These are phyloP conservation scores for Tubosaeta sp. DNA, from an alignment of 768 basidiomycete genomes.

Conservation along the genomic window DNA sequence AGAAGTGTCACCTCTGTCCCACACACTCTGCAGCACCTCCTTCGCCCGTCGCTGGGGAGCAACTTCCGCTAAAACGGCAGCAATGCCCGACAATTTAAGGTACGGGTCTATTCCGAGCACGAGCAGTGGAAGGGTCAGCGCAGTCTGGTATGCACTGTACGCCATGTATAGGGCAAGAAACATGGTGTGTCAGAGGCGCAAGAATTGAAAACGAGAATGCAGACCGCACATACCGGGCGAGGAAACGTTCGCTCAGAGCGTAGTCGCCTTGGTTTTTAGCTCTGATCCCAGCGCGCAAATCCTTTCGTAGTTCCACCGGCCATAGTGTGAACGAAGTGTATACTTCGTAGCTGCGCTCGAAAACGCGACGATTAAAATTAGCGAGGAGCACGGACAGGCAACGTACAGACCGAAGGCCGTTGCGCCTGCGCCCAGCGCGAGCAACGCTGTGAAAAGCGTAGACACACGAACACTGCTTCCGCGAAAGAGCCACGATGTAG, in stretches of 20 bases:
- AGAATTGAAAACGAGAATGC: neutral
- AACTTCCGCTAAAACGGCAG: conserved; percentile 54
- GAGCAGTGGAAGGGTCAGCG: conserved; percentile 39
- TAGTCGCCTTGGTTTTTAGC: conserved; percentile 58
- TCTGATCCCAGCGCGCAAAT: conserved; percentile 61
- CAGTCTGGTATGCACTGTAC: conserved; percentile 52
- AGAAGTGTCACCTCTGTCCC: conserved; percentile 17
- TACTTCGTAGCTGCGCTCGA: conserved; percentile 45
- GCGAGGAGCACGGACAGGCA: neutral
- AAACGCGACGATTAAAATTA: neutral
- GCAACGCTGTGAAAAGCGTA: conserved; percentile 36
- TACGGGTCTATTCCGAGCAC: conserved; percentile 43
- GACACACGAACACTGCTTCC: conserved; percentile 31
- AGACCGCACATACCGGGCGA: conserved; percentile 44
- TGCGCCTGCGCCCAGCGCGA: conserved; percentile 35
- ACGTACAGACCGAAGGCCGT: conserved; percentile 45
- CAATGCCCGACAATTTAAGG: conserved; percentile 67
- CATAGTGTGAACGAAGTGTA: conserved; percentile 58
- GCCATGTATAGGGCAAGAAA: neutral
- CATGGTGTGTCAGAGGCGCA: neutral
- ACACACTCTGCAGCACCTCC: conserved; percentile 20
- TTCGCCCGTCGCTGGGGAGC: conserved; percentile 28
- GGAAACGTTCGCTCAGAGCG: conserved; percentile 45
- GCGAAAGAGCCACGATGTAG: conserved; percentile 7
- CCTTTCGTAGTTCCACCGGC: conserved; percentile 59